Percentiles rank a stretch among this genome's conserved stretches.
Conservation (phyloP, 2,329 filamentous ascomycete species). For the Tolypocladium paradoxum region DNA sequence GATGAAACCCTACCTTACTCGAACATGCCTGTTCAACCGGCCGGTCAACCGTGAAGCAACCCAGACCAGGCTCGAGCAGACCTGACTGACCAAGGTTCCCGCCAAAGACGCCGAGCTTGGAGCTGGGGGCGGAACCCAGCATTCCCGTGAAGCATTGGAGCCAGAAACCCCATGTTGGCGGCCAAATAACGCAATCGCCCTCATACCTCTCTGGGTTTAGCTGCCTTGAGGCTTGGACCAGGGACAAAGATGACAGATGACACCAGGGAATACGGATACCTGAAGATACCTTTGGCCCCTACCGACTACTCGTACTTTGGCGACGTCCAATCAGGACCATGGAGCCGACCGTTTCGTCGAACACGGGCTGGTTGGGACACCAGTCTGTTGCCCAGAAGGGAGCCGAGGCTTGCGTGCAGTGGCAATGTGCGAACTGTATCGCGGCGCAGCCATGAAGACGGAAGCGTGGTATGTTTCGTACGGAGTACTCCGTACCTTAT, state of each 20-base stretch:
- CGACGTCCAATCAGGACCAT: not conserved
- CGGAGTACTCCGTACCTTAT: not conserved
- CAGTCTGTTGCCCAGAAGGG: not conserved
- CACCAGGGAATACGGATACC: constrained; percentile 9
- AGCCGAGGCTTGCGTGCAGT: not conserved
- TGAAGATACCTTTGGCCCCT: constrained; percentile 6
- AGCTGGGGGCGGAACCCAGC: not conserved
- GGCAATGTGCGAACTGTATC: not conserved
- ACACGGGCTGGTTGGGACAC: not conserved
- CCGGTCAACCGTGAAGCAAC: not conserved
- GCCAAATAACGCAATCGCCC: constrained; percentile 10
- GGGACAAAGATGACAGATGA: constrained; percentile 11
- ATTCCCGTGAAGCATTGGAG: not conserved
- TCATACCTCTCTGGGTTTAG: constrained; percentile 13
- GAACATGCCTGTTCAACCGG: not conserved
- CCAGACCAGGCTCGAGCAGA: not conserved
- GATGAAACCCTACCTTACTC: not conserved
- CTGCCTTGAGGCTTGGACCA: constrained; percentile 4
- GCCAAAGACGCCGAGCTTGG: not conserved
- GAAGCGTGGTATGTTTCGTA: not conserved
- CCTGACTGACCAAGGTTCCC: not conserved
- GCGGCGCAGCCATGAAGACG: not conserved
- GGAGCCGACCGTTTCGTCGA: not conserved
- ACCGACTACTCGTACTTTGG: no score
- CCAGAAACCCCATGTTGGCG: not conserved